These are phyloP conservation scores for Candida jianshihensis DNA, from an alignment of 805 yeast species.

Conservation along the genomic window DNA sequence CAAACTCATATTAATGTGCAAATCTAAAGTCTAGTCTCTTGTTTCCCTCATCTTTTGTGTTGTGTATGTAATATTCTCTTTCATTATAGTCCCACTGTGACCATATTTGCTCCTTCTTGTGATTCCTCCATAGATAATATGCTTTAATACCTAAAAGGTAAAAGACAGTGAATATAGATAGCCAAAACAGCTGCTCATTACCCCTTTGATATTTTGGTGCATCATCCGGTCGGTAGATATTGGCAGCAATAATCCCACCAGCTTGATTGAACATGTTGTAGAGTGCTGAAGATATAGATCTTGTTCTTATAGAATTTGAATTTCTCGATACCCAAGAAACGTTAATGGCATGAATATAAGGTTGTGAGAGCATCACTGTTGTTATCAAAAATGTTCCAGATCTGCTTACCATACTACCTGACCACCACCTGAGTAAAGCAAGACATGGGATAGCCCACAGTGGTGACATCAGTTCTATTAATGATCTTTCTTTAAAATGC, in stretches of 20 bases:
- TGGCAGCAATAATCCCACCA: slow-evolving; percentile 46
- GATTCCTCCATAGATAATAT: slow-evolving; percentile 27
- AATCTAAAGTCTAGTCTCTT: slow-evolving; percentile 49
- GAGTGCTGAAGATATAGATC: slow-evolving; percentile 58
- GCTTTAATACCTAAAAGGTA: slow-evolving; percentile 13
- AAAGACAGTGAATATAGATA: slow-evolving; percentile 3
- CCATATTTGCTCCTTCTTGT: slow-evolving; percentile 43
- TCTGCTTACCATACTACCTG: slow-evolving; percentile 26
- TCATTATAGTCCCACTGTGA: slow-evolving; percentile 39
- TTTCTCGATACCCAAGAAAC: slow-evolving; percentile 57
- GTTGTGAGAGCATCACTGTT: slow-evolving; percentile 29
- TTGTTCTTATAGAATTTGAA: slow-evolving; percentile 49
- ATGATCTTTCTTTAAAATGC: slow-evolving; percentile 24
- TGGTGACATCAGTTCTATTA: slow-evolving; percentile 22
- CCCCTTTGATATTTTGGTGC: slow-evolving; percentile 55
- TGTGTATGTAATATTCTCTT: slow-evolving; percentile 37
- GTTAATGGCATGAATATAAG: slow-evolving; percentile 44
- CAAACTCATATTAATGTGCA: slow-evolving; percentile 14
- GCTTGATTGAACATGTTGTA: slow-evolving; percentile 61
- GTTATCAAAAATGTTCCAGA: slow-evolving; percentile 35
- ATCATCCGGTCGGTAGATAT: slow-evolving; percentile 52
- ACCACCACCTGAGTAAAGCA: slow-evolving; percentile 31
- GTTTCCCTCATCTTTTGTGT: slow-evolving; percentile 48
- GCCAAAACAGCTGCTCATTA: slow-evolving; percentile 25
- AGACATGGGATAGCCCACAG: slow-evolving; percentile 29